A percentile compares a stretch with the other conserved stretches of the same genome.
phyloP scores from a whole-genome alignment of 139 green algal genomes.

The Chlorella ohadii region DNA sequence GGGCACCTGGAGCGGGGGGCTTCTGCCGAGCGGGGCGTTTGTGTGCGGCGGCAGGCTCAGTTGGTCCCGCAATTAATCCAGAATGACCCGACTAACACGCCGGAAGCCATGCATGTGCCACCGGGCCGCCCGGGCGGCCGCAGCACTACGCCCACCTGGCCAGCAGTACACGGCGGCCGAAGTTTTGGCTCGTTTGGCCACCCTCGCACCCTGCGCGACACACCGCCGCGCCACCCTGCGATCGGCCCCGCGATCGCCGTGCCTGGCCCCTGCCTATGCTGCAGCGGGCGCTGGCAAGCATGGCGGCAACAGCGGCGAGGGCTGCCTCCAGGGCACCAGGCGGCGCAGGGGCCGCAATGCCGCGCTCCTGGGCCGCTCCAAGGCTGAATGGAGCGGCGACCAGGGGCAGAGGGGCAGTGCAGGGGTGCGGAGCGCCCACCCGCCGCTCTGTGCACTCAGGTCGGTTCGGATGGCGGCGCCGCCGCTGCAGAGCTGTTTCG shows the following conservation, averaged over 20 bases:
- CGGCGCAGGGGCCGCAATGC: neutral
- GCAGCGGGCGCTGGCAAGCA: neutral
- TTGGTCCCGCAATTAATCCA: too few relatives aligned
- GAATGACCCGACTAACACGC: neutral
- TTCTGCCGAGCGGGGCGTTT: too few relatives aligned
- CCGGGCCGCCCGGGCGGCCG: neutral
- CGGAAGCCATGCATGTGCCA: neutral
- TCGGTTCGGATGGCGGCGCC: neutral
- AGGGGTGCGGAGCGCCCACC: neutral
- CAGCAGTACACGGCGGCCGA: too few relatives aligned
- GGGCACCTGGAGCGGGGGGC: too few relatives aligned
- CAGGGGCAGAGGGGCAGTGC: neutral
- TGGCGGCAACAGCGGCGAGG: neutral
- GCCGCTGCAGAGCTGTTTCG: neutral
- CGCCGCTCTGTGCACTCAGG: neutral
- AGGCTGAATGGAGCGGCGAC: neutral
- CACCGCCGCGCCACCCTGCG: neutral
- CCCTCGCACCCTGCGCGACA: neutral
- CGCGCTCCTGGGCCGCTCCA: neutral
- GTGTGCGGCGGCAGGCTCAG: too few relatives aligned
- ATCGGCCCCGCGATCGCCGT: neutral
- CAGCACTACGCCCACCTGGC: neutral
- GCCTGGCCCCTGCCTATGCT: neutral
- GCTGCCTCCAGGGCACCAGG: neutral
- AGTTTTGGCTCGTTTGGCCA: neutral